Percentiles rank a stretch among this genome's conserved stretches.
phyloP scores from a whole-genome alignment of 2,329 filamentous ascomycete species.

The Neonectria faginata region DNA sequence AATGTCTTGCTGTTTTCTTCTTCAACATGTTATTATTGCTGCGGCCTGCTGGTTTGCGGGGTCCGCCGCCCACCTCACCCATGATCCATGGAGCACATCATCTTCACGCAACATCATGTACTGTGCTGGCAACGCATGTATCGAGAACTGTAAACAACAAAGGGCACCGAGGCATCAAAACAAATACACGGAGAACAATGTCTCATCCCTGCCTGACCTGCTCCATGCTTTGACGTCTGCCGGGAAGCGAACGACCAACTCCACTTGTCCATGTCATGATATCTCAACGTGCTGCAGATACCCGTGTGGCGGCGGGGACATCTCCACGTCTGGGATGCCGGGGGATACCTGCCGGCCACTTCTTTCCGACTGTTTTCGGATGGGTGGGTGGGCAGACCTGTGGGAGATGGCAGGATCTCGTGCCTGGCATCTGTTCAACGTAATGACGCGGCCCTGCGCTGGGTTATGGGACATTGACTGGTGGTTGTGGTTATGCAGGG shows the following conservation, averaged over 20 bases:
- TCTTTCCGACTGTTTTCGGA: background rate
- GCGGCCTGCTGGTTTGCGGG: conserved; percentile 11
- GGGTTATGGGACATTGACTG: background rate
- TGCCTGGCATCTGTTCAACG: background rate
- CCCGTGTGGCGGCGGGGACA: background rate
- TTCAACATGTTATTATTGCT: background rate
- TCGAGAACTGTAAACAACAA: conserved; percentile 1
- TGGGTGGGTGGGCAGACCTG: background rate
- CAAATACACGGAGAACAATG: background rate
- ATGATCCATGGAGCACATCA: conserved; percentile 21
- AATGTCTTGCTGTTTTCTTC: background rate
- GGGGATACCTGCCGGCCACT: background rate
- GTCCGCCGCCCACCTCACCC: conserved; percentile 19
- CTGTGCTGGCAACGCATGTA: conserved; percentile 14
- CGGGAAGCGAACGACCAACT: background rate
- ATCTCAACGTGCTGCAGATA: background rate
- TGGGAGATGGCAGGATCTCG: background rate
- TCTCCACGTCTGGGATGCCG: background rate
- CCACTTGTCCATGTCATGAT: background rate
- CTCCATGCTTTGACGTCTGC: background rate
- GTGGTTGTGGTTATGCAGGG: background rate
- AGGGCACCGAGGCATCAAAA: background rate
- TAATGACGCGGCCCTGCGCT: background rate
- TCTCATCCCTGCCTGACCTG: background rate
- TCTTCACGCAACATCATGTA: background rate